Evolutionary conservation across 2,329 filamentous ascomycete genomes (phyloP).

Genomic region (Hirsutella rhossiliensis): DNA sequence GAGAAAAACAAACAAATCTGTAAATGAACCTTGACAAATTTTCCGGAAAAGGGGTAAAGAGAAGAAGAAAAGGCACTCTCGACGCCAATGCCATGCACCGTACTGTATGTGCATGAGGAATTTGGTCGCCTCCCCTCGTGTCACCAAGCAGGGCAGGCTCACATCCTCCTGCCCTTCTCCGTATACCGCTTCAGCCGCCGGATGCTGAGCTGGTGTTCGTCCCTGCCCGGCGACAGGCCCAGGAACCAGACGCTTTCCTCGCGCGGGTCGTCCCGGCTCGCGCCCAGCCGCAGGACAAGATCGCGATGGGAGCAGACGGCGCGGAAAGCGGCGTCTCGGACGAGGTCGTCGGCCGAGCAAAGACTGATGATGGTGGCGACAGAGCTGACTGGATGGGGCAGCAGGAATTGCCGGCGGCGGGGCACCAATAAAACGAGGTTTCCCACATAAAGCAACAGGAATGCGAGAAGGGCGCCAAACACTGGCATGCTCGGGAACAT

Average conservation of each 20-base stretch:
- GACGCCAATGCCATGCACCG: no score
- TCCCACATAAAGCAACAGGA: slow-evolving; percentile 59
- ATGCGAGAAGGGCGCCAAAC: slow-evolving; percentile 59
- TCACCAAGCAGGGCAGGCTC: slow-evolving; percentile 3
- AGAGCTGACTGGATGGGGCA: slow-evolving; percentile 62
- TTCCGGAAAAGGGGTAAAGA: not conserved
- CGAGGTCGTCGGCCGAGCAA: slow-evolving; percentile 58
- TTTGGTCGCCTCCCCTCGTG: no score
- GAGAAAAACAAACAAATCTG: no score
- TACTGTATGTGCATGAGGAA: no score
- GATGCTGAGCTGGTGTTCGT: slow-evolving; percentile 30
- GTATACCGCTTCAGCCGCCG: slow-evolving; percentile 32
- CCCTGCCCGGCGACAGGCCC: slow-evolving; percentile 25
- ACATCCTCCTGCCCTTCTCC: slow-evolving; percentile 21
- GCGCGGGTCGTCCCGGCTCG: slow-evolving; percentile 27
- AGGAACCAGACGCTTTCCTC: slow-evolving; percentile 42
- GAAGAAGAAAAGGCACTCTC: not conserved
- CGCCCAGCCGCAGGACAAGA: slow-evolving; percentile 56
- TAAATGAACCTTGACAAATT: no score
- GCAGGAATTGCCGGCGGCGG: slow-evolving; percentile 43
- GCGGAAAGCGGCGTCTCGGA: slow-evolving; percentile 62
- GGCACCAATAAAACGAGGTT: slow-evolving; percentile 52
- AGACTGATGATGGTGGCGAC: slow-evolving; percentile 71
- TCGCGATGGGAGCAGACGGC: slow-evolving; percentile 55
- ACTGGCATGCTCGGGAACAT: slow-evolving; percentile 65